Evolutionary conservation across 1,284 basidiomycete genomes (phyloP).

Genomic region (Leccinum fuscescens): DNA sequence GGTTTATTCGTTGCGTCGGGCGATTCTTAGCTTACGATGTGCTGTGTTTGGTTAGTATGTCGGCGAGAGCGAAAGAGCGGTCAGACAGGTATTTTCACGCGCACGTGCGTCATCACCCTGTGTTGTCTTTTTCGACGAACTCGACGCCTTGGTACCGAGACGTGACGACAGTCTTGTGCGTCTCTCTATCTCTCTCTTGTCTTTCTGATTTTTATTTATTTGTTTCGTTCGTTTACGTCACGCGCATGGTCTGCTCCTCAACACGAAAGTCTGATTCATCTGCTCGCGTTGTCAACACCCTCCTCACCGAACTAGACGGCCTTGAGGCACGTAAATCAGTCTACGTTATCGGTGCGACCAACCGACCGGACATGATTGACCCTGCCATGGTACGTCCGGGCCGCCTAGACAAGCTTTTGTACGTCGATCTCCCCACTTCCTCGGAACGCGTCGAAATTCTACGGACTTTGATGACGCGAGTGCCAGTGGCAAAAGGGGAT

Average conservation of each 20-base stretch:
- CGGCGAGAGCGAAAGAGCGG: constrained; percentile 94
- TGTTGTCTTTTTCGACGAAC: constrained; percentile 94
- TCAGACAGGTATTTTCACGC: constrained; percentile 89
- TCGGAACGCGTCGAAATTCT: constrained; percentile 86
- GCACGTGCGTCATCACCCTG: constrained; percentile 88
- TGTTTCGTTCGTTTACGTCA: too few relatives aligned
- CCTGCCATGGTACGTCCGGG: constrained; percentile 98
- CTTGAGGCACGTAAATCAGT: constrained; percentile 88
- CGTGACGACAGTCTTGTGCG: constrained; percentile 87
- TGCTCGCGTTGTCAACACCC: constrained; percentile 95
- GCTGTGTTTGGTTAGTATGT: constrained; percentile 70
- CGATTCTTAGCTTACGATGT: background rate
- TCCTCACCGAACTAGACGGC: constrained; percentile 94
- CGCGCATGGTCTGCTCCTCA: too few relatives aligned
- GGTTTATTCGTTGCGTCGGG: background rate
- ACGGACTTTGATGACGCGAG: constrained; percentile 65
- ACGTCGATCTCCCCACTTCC: constrained; percentile 85
- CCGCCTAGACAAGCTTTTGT: constrained; percentile 42
- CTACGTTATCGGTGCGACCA: constrained; percentile 96
- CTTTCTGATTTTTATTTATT: too few relatives aligned
- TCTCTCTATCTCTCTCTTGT: constrained; percentile 4
- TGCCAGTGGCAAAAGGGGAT: constrained; percentile 56
- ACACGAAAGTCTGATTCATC: constrained; percentile 85
- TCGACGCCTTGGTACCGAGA: constrained; percentile 93
- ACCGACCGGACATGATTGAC: constrained; percentile 98